phyloP scores from a whole-genome alignment of 108 stramenopile species.

The Skeletonema menzelii region DNA sequence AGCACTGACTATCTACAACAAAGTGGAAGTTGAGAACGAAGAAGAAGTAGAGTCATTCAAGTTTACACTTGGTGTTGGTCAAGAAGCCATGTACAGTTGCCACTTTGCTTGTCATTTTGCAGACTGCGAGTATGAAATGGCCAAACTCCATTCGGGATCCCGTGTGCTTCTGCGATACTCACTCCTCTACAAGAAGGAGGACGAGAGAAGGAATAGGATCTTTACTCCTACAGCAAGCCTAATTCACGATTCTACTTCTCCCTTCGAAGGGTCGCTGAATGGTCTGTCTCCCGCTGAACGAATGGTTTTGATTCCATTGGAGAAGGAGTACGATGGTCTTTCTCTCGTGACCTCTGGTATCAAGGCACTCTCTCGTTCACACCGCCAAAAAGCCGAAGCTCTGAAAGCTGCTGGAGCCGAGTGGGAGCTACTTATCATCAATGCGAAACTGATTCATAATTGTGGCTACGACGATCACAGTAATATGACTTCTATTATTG shows the following conservation, averaged over 20 bases:
- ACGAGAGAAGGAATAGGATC: too few species aligned
- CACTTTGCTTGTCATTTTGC: slow-evolving; percentile 24
- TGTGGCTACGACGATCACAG: not conserved
- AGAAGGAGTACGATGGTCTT: not conserved
- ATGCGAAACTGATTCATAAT: slow-evolving; percentile 1
- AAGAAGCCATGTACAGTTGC: slow-evolving; percentile 12
- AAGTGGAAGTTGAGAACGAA: not conserved
- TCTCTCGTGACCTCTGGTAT: not conserved
- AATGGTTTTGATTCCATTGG: not conserved
- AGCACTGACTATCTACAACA: slow-evolving; percentile 1
- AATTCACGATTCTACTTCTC: not conserved
- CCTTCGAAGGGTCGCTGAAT: not conserved
- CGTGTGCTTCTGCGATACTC: slow-evolving; percentile 28
- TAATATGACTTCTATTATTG: not conserved
- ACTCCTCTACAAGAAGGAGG: slow-evolving; percentile 2
- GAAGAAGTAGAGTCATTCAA: not conserved
- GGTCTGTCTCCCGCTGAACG: not conserved
- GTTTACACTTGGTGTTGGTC: slow-evolving; percentile 9
- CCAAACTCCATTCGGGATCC: slow-evolving; percentile 14
- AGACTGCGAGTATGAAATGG: slow-evolving; percentile 19
- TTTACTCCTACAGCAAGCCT: slow-evolving; percentile 1
- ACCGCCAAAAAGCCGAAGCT: slow-evolving; percentile 5
- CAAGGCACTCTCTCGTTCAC: not conserved
- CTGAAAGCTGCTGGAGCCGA: not conserved
- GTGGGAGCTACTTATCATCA: slow-evolving; percentile 6